Conservation (phyloP, 371 early-diverging fungal genomes). For the Sanchytrium tribonematis region DNA sequence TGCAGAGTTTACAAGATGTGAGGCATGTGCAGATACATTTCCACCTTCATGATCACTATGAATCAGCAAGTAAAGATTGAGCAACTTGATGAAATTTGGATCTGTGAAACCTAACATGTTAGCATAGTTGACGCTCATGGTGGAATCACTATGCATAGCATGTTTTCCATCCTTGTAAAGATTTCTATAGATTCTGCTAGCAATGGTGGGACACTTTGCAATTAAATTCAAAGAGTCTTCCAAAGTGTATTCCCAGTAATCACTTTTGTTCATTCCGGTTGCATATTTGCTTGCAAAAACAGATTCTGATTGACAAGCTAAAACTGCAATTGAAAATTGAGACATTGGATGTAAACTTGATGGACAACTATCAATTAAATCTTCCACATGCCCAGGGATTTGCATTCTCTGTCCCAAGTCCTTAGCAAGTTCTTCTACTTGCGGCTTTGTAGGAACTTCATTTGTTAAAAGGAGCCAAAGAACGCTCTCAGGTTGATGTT, state of each 20-base stretch:
- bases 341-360: slow-evolving; percentile 94
- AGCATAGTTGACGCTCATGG: slow-evolving; percentile 84
- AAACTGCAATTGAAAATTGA: slow-evolving; percentile 81
- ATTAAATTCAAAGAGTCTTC: slow-evolving; percentile 93
- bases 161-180: slow-evolving; percentile 87
- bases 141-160: slow-evolving; percentile 45
- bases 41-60: slow-evolving; percentile 99
- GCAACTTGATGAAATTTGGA: slow-evolving; percentile 75
- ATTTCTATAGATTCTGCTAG: slow-evolving; percentile 91
- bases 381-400: slow-evolving; percentile 72
- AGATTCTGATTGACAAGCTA: slow-evolving; percentile 78
- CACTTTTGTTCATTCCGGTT: slow-evolving; percentile 63
- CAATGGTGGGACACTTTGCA: slow-evolving; percentile 83
- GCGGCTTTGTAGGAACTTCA: slow-evolving; percentile 76
- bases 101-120: slow-evolving; percentile 63
- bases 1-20: slow-evolving; percentile 83
- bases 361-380: slow-evolving; percentile 85
- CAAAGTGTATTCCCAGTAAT: slow-evolving; percentile 86
- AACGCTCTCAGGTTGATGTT: slow-evolving; percentile 86
- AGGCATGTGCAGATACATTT: slow-evolving; percentile 68
- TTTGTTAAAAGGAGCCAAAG: slow-evolving; percentile 94
- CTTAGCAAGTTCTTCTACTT: slow-evolving; percentile 60
- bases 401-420: slow-evolving; percentile 82
- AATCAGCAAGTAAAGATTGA: slow-evolving; percentile 91
- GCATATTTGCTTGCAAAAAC: slow-evolving; percentile 86